Evolutionary conservation across 2,329 filamentous ascomycete species (phyloP), one percentile per base, ranked within the genome.

Genomic region (Ascochyta clinopodiicola): DNA sequence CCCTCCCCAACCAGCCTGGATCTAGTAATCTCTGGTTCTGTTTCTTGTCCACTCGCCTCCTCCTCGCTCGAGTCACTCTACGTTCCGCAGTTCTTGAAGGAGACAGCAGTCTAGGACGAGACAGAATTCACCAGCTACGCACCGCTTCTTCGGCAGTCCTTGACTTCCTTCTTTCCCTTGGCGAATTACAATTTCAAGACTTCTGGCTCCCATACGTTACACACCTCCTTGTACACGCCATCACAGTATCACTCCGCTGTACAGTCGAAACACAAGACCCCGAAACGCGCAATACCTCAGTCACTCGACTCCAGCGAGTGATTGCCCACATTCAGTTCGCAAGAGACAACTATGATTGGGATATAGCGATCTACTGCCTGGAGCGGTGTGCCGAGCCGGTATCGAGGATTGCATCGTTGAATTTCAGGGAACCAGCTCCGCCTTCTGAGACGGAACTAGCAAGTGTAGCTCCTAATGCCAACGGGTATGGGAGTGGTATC

Each of bases 301-400:
- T 83, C 43, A 53, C 73, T 6, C 79, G 80, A 24, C 79, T 83
- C 2, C 77, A 82, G 53, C 76, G 75, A 2, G 74, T 83, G 37
- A 78, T 81, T 34, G 73, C 76, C 7, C 78, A 80, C 29, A 77
- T 84, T 7, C 78, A 79, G 36, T 73, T 76, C 42, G 79, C 80
- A 21, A 74, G 77, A 13, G 78, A 79, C 27, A 78, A 82, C 45
- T 79, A 82, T 61, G 78, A 81, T 44, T 85, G 82, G 82, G 82
- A 85, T 58, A 77, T 84, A 8, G 82, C 82, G 7, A 79, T 81
- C 44, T 83, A 83, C 68, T 83, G 80, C 39, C 69, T 84, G 3
- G 80, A 84, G 37, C 57, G 75, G 19, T 77, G 74, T 45, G 65
- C 70, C 4, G 73, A 74, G 54, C 65, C 75, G 0, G 73, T 78